Evolutionary conservation across 2,329 filamentous ascomycete species (phyloP).

Genomic region (Neofusicoccum cordaticola): DNA sequence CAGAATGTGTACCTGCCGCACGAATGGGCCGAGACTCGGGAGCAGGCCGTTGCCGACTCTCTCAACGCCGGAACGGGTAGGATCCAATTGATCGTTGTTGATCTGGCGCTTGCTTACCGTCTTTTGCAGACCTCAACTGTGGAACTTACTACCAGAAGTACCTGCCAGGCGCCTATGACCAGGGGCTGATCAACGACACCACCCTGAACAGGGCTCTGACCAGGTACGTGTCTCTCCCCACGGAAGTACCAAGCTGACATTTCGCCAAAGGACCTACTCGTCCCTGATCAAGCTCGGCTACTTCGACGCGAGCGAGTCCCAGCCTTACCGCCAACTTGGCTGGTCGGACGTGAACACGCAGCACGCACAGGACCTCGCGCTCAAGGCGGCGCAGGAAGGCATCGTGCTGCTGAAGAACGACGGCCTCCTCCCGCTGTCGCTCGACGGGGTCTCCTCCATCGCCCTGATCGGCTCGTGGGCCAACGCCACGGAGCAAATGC

Average conservation of each 20-base stretch:
- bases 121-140: constrained; percentile 48
- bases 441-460: constrained; percentile 41
- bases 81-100: not conserved
- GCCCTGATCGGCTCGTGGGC: constrained; percentile 60
- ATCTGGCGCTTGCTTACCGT: not conserved
- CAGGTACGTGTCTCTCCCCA: constrained; percentile 33
- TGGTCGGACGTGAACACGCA: constrained; percentile 58
- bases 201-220: constrained; percentile 50
- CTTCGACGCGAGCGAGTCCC: constrained; percentile 51
- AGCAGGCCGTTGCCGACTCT: constrained; percentile 47
- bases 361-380: constrained; percentile 54
- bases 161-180: constrained; percentile 42
- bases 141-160: constrained; percentile 49
- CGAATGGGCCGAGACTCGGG: constrained; percentile 41
- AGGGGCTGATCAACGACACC: constrained; percentile 44
- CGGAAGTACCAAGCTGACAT: not conserved
- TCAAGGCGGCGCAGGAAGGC: constrained; percentile 50
- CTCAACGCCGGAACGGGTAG: constrained; percentile 47
- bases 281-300: constrained; percentile 57
- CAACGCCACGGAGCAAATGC: constrained; percentile 56
- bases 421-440: constrained; percentile 44
- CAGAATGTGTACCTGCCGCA: constrained; percentile 57
- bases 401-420: constrained; percentile 55
- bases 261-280: constrained; percentile 37
- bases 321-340: constrained; percentile 51